Conservation (phyloP, 805 yeast genomes). For the Kregervanrija delftensis region DNA sequence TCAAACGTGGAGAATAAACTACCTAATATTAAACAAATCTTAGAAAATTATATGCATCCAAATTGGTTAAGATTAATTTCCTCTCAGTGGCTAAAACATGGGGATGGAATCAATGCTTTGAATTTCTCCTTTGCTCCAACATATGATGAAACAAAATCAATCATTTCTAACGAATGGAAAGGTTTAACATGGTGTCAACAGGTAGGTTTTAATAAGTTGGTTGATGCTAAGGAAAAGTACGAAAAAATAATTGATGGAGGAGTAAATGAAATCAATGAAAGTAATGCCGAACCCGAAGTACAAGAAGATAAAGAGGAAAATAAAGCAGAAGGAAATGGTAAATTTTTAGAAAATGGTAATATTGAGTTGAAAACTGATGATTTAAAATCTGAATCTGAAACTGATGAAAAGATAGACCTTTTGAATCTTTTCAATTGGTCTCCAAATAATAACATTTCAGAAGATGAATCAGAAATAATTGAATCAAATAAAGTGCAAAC, state of each 20-base stretch:
- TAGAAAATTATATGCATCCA: conserved; percentile 50
- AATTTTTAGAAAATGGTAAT: neutral
- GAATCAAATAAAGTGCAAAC: conserved; percentile 22
- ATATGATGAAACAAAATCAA: conserved; percentile 51
- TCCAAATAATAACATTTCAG: conserved; percentile 18
- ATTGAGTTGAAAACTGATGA: neutral
- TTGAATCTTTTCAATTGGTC: conserved; percentile 23
- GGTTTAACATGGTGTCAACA: conserved; percentile 49
- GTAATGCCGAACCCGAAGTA: conserved; percentile 2
- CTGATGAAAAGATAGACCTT: conserved; percentile 19
- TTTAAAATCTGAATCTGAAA: conserved; percentile 1
- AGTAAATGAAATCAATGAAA: conserved; percentile 4
- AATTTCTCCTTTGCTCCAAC: conserved; percentile 58
- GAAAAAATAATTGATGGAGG: neutral
- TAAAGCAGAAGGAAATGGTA: neutral
- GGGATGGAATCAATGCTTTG: conserved; percentile 27
- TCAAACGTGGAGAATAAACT: conserved; percentile 29
- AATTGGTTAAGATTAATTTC: conserved; percentile 60
- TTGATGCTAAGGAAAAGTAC: conserved; percentile 13
- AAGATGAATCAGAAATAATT: conserved; percentile 21
- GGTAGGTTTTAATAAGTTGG: conserved; percentile 38
- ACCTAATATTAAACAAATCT: conserved; percentile 24
- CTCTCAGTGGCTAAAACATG: conserved; percentile 54
- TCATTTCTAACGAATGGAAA: conserved; percentile 43
- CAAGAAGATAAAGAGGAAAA: conserved; percentile 5